phyloP scores from a whole-genome alignment of 139 green algal species.

The Spirogloea muscicola region DNA sequence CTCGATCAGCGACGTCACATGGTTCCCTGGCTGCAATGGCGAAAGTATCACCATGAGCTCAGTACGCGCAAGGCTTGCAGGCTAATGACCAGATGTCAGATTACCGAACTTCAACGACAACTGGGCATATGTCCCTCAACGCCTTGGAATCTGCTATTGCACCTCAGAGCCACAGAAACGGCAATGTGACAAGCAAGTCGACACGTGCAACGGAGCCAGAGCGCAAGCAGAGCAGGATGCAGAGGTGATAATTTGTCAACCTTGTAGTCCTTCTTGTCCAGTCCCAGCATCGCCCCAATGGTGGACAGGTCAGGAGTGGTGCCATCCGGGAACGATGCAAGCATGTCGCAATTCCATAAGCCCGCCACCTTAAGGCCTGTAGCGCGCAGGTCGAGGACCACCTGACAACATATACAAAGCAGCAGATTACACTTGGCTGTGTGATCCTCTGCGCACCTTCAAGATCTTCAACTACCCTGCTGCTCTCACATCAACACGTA shows the following conservation, averaged over 20 bases:
- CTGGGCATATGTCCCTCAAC: too few species aligned
- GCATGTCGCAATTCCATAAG: not conserved
- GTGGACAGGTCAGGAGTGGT: not conserved
- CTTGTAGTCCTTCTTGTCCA: not conserved
- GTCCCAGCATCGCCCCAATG: slow-evolving; percentile 2
- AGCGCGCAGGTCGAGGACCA: too few species aligned
- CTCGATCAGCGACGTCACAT: slow-evolving; percentile 3
- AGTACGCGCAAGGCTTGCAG: too few species aligned
- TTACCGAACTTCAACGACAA: too few species aligned
- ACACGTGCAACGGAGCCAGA: not conserved
- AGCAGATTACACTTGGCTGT: too few species aligned
- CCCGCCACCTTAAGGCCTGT: too few species aligned
- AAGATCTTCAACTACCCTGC: too few species aligned
- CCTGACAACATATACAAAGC: too few species aligned
- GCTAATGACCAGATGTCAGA: too few species aligned
- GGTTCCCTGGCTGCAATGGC: slow-evolving; percentile 1
- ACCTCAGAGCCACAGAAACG: not conserved
- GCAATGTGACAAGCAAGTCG: not conserved
- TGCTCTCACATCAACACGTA: too few species aligned
- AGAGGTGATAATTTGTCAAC: not conserved
- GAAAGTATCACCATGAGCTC: not conserved
- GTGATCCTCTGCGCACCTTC: too few species aligned
- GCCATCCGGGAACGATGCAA: not conserved
- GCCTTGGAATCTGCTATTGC: too few species aligned
- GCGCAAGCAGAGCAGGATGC: not conserved